phyloP scores from a whole-genome alignment of 257 asterid species.

The Fraxinus americana region DNA sequence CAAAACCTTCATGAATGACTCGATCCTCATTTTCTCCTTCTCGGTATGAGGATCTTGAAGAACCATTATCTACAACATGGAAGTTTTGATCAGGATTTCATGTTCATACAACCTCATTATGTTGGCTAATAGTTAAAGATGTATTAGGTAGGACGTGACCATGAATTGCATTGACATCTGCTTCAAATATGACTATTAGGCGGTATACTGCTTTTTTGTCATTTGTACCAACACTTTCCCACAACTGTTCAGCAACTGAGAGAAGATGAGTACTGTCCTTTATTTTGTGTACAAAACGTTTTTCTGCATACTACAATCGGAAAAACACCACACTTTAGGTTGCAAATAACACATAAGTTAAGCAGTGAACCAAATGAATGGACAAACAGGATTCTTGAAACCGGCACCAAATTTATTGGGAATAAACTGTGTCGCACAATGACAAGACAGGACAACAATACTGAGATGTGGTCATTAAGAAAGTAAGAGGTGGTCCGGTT shows the following conservation, averaged over 20 bases:
- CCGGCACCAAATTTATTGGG: neutral
- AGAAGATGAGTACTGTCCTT: conserved; percentile 49
- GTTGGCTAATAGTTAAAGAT: conserved; percentile 39
- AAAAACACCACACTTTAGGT: conserved; percentile 26
- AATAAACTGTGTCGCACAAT: neutral
- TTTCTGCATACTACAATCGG: conserved; percentile 69
- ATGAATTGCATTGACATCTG: conserved; percentile 64
- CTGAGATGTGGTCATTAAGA: neutral
- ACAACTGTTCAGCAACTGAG: conserved; percentile 71
- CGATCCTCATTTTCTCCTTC: conserved; percentile 42
- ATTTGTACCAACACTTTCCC: conserved; percentile 76
- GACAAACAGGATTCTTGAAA: neutral
- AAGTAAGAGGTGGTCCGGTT: neutral
- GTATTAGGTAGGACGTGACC: conserved; percentile 51
- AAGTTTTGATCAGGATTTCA: conserved; percentile 35
- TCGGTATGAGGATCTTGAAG: conserved; percentile 39
- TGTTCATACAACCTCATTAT: conserved; percentile 42
- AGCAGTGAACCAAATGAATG: neutral
- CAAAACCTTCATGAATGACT: conserved; percentile 40
- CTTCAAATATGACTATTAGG: conserved; percentile 64
- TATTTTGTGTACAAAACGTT: conserved; percentile 61
- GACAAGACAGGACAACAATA: neutral
- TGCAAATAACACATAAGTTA: neutral
- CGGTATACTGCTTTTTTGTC: conserved; percentile 85
- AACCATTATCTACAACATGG: conserved; percentile 31